A percentile compares a stretch with the other conserved stretches of the same genome.
Evolutionary conservation across 2,329 filamentous ascomycete genomes (phyloP).

Genomic region (Capronia americana): DNA sequence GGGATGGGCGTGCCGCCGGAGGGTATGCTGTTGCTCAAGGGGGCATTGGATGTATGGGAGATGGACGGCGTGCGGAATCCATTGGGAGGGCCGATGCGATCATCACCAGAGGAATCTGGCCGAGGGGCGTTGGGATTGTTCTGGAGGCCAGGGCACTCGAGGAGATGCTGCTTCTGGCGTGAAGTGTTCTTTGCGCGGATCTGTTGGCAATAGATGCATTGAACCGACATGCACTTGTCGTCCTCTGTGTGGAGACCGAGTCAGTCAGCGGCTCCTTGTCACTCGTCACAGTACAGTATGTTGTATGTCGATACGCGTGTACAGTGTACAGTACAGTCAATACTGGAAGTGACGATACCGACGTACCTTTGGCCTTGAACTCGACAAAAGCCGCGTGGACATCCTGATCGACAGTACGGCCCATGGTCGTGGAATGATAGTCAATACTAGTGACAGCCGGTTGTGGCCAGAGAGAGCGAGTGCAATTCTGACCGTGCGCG

Average conservation of each 20-base stretch:
- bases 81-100: constrained; percentile 51
- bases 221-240: constrained; percentile 57
- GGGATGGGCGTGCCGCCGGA: constrained; percentile 53
- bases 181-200: constrained; percentile 61
- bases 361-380: constrained; percentile 58
- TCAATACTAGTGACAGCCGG: neutral
- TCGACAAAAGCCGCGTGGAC: constrained; percentile 61
- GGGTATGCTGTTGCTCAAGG: constrained; percentile 53
- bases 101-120: constrained; percentile 48
- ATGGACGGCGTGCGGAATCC: constrained; percentile 52
- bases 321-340: constrained; percentile 44
- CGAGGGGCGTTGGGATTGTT: constrained; percentile 54
- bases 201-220: constrained; percentile 61
- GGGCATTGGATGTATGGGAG: constrained; percentile 51
- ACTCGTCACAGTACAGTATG: constrained; percentile 29
- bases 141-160: constrained; percentile 57
- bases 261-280: constrained; percentile 28
- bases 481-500: constrained; percentile 3
- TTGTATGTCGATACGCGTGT: constrained; percentile 24
- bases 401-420: constrained; percentile 59
- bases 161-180: constrained; percentile 59
- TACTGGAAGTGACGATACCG: constrained; percentile 44
- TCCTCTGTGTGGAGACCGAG: constrained; percentile 37
- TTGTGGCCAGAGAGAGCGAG: neutral
- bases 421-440: constrained; percentile 46